Evolutionary conservation across 768 basidiomycete genomes (phyloP), one percentile per base, ranked within the genome.

Genomic region (Trametes meyenii): DNA sequence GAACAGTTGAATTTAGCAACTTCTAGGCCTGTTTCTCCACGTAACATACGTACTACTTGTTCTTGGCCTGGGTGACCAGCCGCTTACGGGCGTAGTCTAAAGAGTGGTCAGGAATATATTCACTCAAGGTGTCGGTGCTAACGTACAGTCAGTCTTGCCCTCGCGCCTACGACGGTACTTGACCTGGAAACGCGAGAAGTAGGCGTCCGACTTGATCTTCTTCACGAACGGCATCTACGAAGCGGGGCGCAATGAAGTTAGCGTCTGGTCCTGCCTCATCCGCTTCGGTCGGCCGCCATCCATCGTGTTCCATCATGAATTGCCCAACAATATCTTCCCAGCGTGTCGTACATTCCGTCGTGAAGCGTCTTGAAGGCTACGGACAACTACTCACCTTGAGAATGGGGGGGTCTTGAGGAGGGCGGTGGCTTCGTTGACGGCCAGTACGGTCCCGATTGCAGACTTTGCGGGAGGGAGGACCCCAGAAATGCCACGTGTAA

Each of bases 181-280:
- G 72, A 98, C 96, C 82, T 97, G 94, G 84, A 90, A 97, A 66
- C 96, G 88, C 64, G 95, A 97, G 82, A 94, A 97, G 89, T 98
- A 98, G 72, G 96, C 93, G 75, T 87, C 86, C 72, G 92, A 92
- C 84, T 99, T 98, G 82, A 96, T 76, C 69, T 90, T 89, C 82
- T 98, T 98, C 83, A 97, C 90, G 85, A 97, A 98, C 63, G 96
- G 96, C 96, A 94, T 92, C 83, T 83, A 33, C 29, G 55, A 17
- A 42, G 35, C 48, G 39, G n/a, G 36, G 16, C 21, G 65, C 50
- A 67, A 33, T 8, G 55, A 50, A 48, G 62, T 49, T 16, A 55
- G 58, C 42, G 58, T 50, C 61, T 61, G 48, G 42, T 48, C 60
- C 39, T 51, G 24, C 52, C 53, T 63, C 75, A 78, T 78, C 77